Evolutionary conservation across 768 basidiomycete species (phyloP).

Genomic region (Collybia sordida): DNA sequence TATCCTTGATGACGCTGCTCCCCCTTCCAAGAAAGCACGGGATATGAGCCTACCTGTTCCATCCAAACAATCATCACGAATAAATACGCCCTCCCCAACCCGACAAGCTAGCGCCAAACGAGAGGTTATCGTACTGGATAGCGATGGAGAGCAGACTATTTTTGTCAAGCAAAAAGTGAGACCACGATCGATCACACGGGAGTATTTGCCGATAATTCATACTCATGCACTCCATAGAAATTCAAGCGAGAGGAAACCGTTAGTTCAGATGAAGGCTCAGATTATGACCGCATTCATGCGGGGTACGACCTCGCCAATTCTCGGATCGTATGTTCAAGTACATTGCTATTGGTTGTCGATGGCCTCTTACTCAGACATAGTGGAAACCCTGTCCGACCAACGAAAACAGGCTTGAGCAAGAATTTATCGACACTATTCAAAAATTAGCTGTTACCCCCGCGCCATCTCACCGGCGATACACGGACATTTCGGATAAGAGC

Average conservation of each 20-base stretch:
- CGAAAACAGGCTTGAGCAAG: slow-evolving; percentile 10
- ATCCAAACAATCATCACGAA: not conserved
- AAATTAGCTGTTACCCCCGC: slow-evolving; percentile 10
- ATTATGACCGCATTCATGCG: slow-evolving; percentile 7
- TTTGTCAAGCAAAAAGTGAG: slow-evolving; percentile 10
- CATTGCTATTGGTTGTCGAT: not conserved
- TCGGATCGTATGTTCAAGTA: slow-evolving; percentile 15
- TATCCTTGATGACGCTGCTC: not conserved
- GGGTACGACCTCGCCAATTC: slow-evolving; percentile 26
- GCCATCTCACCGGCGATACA: slow-evolving; percentile 7
- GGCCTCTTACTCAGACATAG: not conserved
- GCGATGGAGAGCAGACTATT: slow-evolving; percentile 13
- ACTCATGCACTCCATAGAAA: slow-evolving; percentile 2
- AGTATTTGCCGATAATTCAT: not conserved
- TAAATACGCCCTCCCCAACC: not conserved
- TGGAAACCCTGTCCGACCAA: slow-evolving; percentile 17
- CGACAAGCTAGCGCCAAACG: not conserved
- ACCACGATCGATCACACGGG: not conserved
- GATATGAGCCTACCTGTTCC: not conserved
- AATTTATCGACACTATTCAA: slow-evolving; percentile 4
- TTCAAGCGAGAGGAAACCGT: not conserved
- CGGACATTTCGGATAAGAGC: slow-evolving; percentile 9
- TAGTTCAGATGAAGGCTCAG: not conserved
- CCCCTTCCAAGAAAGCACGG: not conserved
- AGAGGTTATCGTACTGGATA: slow-evolving; percentile 11